Evolutionary conservation across 768 basidiomycete genomes (phyloP).

Genomic region (Arthromyces matolae): DNA sequence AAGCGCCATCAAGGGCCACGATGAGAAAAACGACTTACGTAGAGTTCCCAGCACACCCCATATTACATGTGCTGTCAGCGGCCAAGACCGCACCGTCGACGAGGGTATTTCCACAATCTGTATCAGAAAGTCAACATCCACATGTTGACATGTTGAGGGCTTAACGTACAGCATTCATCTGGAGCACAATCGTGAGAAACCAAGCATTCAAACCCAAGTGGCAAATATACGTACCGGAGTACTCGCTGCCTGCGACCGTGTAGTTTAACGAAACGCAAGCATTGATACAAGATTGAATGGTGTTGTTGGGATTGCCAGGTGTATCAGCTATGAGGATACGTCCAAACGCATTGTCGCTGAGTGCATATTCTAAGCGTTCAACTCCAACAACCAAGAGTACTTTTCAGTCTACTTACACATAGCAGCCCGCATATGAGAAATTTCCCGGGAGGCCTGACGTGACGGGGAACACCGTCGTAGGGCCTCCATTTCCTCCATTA

Average conservation of each 20-base stretch:
- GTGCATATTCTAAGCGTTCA: not conserved
- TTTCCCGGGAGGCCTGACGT: slow-evolving; percentile 46
- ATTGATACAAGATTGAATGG: slow-evolving; percentile 61
- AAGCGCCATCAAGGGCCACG: slow-evolving; percentile 4
- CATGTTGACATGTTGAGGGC: too few species aligned
- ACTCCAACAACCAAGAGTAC: not conserved
- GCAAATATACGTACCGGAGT: slow-evolving; percentile 38
- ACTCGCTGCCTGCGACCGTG: slow-evolving; percentile 71
- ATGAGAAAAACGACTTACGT: slow-evolving; percentile 38
- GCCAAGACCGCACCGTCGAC: slow-evolving; percentile 55
- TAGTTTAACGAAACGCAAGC: slow-evolving; percentile 54
- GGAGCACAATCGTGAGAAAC: slow-evolving; percentile 3
- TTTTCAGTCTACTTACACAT: slow-evolving; percentile 41
- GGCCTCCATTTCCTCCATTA: slow-evolving; percentile 32
- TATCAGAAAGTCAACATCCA: not conserved
- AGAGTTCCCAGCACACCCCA: slow-evolving; percentile 68
- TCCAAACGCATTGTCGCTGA: slow-evolving; percentile 56
- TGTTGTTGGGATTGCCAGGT: slow-evolving; percentile 34
- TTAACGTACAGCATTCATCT: slow-evolving; percentile 49
- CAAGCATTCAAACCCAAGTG: slow-evolving; percentile 3
- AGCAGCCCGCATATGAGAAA: slow-evolving; percentile 66
- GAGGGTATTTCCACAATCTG: slow-evolving; percentile 71
- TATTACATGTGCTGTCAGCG: slow-evolving; percentile 55
- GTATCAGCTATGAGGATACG: slow-evolving; percentile 43
- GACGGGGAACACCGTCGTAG: slow-evolving; percentile 40